Conservation (phyloP, 2,329 filamentous ascomycete species). For the Aspergillus intermedius region DNA sequence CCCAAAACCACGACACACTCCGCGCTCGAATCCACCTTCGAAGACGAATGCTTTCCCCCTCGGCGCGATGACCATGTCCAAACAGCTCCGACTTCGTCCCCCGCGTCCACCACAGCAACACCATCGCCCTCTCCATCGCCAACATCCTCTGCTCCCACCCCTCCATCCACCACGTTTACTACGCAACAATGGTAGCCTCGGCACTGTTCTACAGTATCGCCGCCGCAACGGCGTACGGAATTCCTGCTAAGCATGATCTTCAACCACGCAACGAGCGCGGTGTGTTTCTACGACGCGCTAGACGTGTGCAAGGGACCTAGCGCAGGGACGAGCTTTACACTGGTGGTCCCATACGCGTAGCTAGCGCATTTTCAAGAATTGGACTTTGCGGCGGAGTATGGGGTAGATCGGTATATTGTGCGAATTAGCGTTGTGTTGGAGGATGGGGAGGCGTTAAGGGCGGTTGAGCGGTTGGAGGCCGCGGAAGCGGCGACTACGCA, state of each 20-base stretch:
- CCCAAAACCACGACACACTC: constrained; percentile 31
- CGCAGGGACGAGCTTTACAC: constrained; percentile 24
- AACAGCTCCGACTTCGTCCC: constrained; percentile 18
- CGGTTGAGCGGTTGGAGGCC: neutral
- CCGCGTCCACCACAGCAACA: constrained; percentile 15
- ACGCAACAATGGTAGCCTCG: constrained; percentile 14
- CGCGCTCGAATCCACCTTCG: constrained; percentile 9
- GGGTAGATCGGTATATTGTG: constrained; percentile 16
- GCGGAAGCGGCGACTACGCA: neutral
- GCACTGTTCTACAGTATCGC: constrained; percentile 12
- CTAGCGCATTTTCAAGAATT: constrained; percentile 18
- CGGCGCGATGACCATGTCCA: constrained; percentile 15
- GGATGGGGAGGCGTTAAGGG: constrained; percentile 1
- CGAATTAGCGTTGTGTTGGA: constrained; percentile 16
- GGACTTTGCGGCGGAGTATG: constrained; percentile 25
- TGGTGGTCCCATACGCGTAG: constrained; percentile 18
- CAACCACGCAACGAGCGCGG: constrained; percentile 10
- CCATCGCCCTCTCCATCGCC: constrained; percentile 15
- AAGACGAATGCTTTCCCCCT: constrained; percentile 16
- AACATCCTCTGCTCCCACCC: constrained; percentile 12
- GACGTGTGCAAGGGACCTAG: constrained; percentile 26
- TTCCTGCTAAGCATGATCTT: constrained; percentile 20
- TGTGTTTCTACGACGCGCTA: constrained; percentile 25
- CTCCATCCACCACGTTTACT: constrained; percentile 15
- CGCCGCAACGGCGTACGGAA: constrained; percentile 14